Percentiles rank a stretch among this genome's conserved stretches.
Evolutionary conservation across 164 flowering plant genomes (phyloP).

Genomic region (Magnolia kwangsiensis): DNA sequence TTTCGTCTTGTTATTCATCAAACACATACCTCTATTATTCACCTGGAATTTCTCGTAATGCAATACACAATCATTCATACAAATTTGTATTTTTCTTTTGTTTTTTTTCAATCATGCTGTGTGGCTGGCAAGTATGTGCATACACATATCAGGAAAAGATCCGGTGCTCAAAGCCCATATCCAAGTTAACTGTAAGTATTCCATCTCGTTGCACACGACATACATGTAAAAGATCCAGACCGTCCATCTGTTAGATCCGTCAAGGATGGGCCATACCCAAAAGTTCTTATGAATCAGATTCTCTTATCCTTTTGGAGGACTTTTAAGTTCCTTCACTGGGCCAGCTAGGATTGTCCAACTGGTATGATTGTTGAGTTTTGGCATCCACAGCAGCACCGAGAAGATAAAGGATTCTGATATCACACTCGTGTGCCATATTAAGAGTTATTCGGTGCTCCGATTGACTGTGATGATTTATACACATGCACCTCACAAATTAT

Average conservation of each 20-base stretch:
- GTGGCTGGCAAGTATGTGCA: too few species aligned
- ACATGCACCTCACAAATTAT: neutral
- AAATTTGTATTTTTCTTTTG: slow-evolving; percentile 1
- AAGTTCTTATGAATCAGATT: neutral
- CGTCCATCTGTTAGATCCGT: neutral
- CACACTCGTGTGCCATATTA: too few species aligned
- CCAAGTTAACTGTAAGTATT: neutral
- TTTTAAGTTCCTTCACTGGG: too few species aligned
- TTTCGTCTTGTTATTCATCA: neutral
- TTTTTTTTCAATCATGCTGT: slow-evolving; percentile 6
- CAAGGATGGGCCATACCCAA: neutral
- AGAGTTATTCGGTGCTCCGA: too few species aligned
- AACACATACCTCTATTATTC: neutral
- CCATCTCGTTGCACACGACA: neutral
- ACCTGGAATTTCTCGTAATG: neutral
- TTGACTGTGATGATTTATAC: too few species aligned
- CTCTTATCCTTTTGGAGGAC: neutral
- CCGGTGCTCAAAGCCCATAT: neutral
- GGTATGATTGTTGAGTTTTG: too few species aligned
- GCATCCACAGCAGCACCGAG: too few species aligned
- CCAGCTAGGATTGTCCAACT: too few species aligned
- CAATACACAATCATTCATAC: neutral
- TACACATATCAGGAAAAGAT: neutral
- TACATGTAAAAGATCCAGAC: neutral
- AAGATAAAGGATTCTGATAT: too few species aligned